Base-by-base conservation (phyloP, 306 rosid genomes). In the Dalbergia cultrata region DNA sequence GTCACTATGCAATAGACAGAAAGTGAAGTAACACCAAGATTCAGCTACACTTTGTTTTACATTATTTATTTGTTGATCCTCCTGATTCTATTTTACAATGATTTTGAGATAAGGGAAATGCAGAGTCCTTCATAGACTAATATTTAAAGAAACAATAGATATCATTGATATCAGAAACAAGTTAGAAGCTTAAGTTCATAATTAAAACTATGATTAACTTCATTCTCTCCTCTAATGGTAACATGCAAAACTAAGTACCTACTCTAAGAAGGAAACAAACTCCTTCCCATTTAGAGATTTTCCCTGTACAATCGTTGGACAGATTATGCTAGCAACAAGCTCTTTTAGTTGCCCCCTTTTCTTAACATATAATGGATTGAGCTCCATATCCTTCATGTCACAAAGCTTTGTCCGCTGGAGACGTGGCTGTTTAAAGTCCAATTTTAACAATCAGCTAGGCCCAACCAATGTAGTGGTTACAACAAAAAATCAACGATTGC, bases 371-470 rank as follows among this genome's bases (percentile, higher is more conserved):
- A 76, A 19, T 5, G 86, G 91, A 73, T 95, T 98, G 39, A 95
- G 98, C 63, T 91, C 99, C 45, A 63, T 76, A 82, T 95, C 99
- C 77, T 93, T 90, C 98, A 95, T 79, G 62, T 95, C 99, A 83
- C 99, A 95, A 69, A 95, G 99, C 86, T 91, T 93, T 66, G 98
- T 95, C 85, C 99, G 92, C 80, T 85, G 88, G 78, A 95, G 87
- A 89, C 93, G 99, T 76, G 99, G 99, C 99, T 94, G 92, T 90
- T 54, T 58, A 68, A 81, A 58, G 66, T 83, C 81, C 81, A 80
- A 77, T 37, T 66, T 43, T 39, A 54, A 71, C 14, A 19, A 75
- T 60, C 53, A 81, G 81, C 60, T 67, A 26, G 16, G 75, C 47
- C 58, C 58, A 59, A 59, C 31, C 21, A 67, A 47, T 53, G 18